Evolutionary conservation across 2,329 filamentous ascomycete genomes (phyloP).

Genomic region (Aspergillaceae sp.): DNA sequence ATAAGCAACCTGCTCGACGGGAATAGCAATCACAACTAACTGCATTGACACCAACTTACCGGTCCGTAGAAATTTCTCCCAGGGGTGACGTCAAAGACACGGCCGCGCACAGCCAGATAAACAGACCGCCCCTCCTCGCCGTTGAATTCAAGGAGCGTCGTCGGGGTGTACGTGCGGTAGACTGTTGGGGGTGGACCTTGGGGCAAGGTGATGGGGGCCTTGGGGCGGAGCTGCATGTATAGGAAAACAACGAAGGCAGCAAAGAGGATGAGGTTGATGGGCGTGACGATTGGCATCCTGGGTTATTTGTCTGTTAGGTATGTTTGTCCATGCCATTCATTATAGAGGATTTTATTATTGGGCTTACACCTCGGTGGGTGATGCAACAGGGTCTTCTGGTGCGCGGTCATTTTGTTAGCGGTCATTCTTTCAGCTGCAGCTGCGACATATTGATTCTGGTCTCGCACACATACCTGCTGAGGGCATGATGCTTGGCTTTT

Average conservation of each 20-base stretch:
- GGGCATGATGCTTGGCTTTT: conserved; percentile 4
- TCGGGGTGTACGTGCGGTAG: conserved; percentile 76
- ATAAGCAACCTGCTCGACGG: too few species aligned
- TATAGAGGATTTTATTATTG: not conserved
- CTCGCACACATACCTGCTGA: conserved; percentile 9
- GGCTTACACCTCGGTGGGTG: conserved; percentile 31
- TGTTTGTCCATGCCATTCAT: not conserved
- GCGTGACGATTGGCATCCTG: conserved; percentile 48
- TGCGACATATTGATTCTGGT: not conserved
- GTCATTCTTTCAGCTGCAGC: not conserved
- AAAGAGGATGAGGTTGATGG: conserved; percentile 54
- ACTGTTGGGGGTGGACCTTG: conserved; percentile 58
- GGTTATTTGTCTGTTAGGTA: conserved; percentile 3
- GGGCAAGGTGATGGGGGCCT: conserved; percentile 44
- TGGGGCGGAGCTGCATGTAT: conserved; percentile 53
- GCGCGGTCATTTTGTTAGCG: not conserved
- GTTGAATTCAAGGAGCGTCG: conserved; percentile 78
- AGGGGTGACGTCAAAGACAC: conserved; percentile 79
- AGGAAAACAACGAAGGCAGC: conserved; percentile 49
- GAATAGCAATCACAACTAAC: too few species aligned
- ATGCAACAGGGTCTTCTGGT: conserved; percentile 18
- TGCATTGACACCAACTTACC: conserved; percentile 17
- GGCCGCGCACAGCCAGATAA: conserved; percentile 83
- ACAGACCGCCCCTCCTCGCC: conserved; percentile 66
- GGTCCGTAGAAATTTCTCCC: conserved; percentile 95